Evolutionary conservation across 257 asterid species (phyloP).

Genomic region (Scutellaria galericulata): DNA sequence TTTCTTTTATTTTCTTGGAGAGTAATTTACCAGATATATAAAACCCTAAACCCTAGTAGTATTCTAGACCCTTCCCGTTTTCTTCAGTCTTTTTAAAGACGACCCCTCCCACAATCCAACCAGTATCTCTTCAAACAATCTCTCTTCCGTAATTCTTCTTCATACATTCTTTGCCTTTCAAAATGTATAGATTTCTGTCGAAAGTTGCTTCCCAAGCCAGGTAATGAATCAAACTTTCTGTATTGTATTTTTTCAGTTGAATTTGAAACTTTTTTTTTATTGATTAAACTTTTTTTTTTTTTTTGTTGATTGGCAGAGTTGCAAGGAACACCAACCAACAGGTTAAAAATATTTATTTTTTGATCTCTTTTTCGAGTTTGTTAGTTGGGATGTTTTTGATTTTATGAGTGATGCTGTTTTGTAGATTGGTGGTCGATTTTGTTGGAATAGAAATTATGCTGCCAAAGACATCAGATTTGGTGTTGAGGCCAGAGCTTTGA

Average conservation of each 20-base stretch:
- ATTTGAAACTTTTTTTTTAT: too few relatives aligned
- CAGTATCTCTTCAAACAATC: background rate
- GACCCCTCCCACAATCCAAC: too few relatives aligned
- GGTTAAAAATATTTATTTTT: conserved; percentile 39
- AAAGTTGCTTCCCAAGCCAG: conserved; percentile 81
- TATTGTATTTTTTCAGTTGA: too few relatives aligned
- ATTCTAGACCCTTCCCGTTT: too few relatives aligned
- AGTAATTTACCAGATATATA: too few relatives aligned
- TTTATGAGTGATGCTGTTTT: conserved; percentile 30
- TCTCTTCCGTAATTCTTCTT: background rate
- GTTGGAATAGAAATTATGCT: conserved; percentile 81
- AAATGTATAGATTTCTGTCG: conserved; percentile 84
- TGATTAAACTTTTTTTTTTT: background rate
- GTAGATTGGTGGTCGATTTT: conserved; percentile 66
- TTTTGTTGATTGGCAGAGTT: conserved; percentile 47
- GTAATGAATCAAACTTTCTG: conserved; percentile 31
- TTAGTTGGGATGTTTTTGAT: background rate
- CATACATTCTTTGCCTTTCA: background rate
- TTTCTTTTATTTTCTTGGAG: too few relatives aligned
- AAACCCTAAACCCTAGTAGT: too few relatives aligned
- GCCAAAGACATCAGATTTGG: conserved; percentile 93
- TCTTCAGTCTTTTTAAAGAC: too few relatives aligned
- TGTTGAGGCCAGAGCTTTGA: conserved; percentile 84
- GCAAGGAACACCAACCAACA: conserved; percentile 65
- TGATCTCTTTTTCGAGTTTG: background rate